Base-by-base conservation (phyloP, 2,329 filamentous ascomycete genomes). In the Botrytis deweyae region DNA sequence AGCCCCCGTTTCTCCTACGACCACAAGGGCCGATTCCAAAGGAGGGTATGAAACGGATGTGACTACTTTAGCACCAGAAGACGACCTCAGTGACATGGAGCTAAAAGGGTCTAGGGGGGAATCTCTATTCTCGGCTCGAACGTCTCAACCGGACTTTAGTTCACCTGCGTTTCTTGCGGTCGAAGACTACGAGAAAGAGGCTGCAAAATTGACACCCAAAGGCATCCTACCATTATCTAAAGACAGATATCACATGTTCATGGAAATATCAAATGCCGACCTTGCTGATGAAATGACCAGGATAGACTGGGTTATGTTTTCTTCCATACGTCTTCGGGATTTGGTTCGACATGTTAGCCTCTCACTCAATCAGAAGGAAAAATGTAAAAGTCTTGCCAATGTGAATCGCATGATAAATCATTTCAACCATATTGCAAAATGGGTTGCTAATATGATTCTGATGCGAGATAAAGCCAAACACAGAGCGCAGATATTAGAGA, bases 261-360 rank as follows among this genome's bases (percentile, higher is more conserved):
- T 98, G 91, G 92, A 93, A 52, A 91, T 92, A 38, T 87, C 92
- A 1, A 92, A 97, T 71, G 93, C 97, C 75, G 89, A 94, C 67
- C 91, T 98, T 77, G 95, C 95, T 25, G 91, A 92, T 74, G 96
- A 99, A 82, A 88, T 99, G 79, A 98, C 96, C 6, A 88, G 95
- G 75, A 97, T 99, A 72, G 96, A 99, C 83, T 98, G 95, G 95
- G 91, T 97, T 82, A 96, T 98, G 92, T 98, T 98, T 82, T 97
- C 93, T 70, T 95, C 94, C 1, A 97, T 98, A 75, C 91, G 94
- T 40, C 93, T 97, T 72, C 93, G 96, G 74, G 96, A 99, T 83
- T 90, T 98, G 67, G 92, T 98, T 61, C 92, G 96, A 7, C 93
- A 98, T 80, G 95, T 98, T 76, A 96, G 91, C 79, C 85, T 98